Evolutionary conservation across 106 monocot genomes (phyloP).

Genomic region (Iris macrosiphon): DNA sequence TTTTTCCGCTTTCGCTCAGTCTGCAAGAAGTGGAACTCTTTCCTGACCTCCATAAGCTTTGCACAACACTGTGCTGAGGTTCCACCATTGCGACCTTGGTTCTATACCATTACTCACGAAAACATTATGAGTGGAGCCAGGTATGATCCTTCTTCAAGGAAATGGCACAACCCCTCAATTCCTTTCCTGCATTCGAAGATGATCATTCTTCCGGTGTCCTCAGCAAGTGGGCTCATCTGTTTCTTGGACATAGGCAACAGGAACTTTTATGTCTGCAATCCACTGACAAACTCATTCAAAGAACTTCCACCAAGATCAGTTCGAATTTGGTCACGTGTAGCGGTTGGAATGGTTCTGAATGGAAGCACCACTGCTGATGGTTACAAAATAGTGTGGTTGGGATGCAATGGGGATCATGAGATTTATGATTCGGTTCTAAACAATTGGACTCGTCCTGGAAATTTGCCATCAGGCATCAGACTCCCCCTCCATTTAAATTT

Average conservation of each 20-base stretch:
- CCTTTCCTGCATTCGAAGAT: slow-evolving; percentile 30
- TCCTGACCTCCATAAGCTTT: slow-evolving; percentile 50
- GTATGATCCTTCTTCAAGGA: slow-evolving; percentile 59
- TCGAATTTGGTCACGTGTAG: slow-evolving; percentile 34
- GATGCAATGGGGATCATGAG: slow-evolving; percentile 53
- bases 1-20: slow-evolving; percentile 77
- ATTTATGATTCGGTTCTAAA: slow-evolving; percentile 62
- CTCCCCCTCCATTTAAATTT: slow-evolving; percentile 60
- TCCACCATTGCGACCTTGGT: slow-evolving; percentile 41
- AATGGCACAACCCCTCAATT: slow-evolving; percentile 54
- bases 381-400: slow-evolving; percentile 71
- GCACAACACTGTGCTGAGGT: slow-evolving; percentile 35
- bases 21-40: slow-evolving; percentile 69
- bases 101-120: slow-evolving; percentile 53
- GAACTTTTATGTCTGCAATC: slow-evolving; percentile 66
- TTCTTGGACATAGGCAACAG: slow-evolving; percentile 47
- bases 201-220: slow-evolving; percentile 53
- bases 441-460: slow-evolving; percentile 35
- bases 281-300: slow-evolving; percentile 52
- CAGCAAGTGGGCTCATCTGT: slow-evolving; percentile 82
- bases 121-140: slow-evolving; percentile 31
- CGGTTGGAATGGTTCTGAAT: slow-evolving; percentile 66
- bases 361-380: slow-evolving; percentile 19
- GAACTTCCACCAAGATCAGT: slow-evolving; percentile 53
- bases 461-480: slow-evolving; percentile 44